These are phyloP conservation scores for Tagetes patula DNA, from an alignment of 129 eudicot genomes.

Conservation along the genomic window DNA sequence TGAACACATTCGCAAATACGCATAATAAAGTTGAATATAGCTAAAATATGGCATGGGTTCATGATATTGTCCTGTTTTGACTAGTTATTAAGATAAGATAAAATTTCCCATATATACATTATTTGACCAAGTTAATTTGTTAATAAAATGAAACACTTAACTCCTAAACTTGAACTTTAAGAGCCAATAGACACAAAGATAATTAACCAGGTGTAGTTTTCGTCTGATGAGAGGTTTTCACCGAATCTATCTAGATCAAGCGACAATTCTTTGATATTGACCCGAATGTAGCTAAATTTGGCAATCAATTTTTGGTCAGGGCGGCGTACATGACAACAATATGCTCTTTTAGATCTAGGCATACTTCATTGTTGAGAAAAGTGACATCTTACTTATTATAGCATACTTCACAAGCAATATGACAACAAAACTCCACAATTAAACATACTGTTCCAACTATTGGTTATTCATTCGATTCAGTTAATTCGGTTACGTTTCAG, in stretches of 20 bases:
- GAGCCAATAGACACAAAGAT: not conserved
- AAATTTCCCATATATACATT: not conserved
- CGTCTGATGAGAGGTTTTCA: not conserved
- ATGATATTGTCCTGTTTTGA: slow-evolving; percentile 9
- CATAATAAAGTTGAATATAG: not conserved
- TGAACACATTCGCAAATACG: not conserved
- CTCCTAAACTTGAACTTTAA: not conserved
- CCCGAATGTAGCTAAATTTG: not conserved
- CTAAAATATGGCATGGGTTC: slow-evolving; percentile 1
- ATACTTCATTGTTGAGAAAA: slow-evolving; percentile 5
- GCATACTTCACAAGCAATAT: not conserved
- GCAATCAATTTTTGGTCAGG: too few relatives aligned
- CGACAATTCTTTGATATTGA: not conserved
- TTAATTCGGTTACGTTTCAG: not conserved
- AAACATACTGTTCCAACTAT: not conserved
- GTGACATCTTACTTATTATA: slow-evolving; percentile 11
- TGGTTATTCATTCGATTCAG: not conserved
- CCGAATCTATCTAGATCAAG: too few relatives aligned
- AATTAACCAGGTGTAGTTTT: not conserved
- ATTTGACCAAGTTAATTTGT: not conserved
- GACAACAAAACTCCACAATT: slow-evolving; percentile 8
- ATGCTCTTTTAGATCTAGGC: not conserved
- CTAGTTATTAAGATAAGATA: not conserved
- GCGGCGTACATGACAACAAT: not conserved
- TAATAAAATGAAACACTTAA: not conserved